Percentiles rank a stretch among this genome's conserved stretches.
phyloP scores from a whole-genome alignment of 2,329 filamentous ascomycete genomes.

The Cladosporium sp. region DNA sequence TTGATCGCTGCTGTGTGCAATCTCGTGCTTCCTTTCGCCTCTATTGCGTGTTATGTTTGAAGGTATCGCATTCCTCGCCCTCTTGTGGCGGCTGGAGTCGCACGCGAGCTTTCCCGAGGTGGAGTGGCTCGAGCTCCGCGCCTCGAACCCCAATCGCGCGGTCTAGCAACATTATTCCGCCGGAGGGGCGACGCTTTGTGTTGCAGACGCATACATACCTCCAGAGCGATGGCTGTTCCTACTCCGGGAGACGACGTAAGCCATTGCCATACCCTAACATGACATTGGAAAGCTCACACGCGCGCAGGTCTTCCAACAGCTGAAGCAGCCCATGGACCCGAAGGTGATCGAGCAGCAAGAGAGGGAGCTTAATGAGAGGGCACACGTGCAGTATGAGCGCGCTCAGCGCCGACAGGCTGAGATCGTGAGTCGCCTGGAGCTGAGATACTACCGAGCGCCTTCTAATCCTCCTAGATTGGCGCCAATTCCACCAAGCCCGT shows the following conservation, averaged over 20 bases:
- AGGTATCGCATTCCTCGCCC: no score
- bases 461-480: slow-evolving; percentile 51
- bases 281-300: not conserved
- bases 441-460: not conserved
- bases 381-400: slow-evolving; percentile 53
- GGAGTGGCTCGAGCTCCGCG: slow-evolving; percentile 6
- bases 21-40: no score
- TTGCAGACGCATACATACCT: not conserved
- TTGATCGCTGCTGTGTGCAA: no score
- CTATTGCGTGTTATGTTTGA: no score
- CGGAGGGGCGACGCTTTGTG: not conserved
- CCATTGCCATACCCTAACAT: not conserved
- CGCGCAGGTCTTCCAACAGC: slow-evolving; percentile 52
- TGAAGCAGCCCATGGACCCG: slow-evolving; percentile 53
- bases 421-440: slow-evolving; percentile 46
- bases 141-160: not conserved
- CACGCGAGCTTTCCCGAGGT: slow-evolving; percentile 7
- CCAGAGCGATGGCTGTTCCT: not conserved
- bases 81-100: not conserved
- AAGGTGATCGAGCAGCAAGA: slow-evolving; percentile 54
- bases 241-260: slow-evolving; percentile 7
- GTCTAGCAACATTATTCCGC: not conserved
- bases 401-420: slow-evolving; percentile 59
- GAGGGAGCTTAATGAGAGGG: slow-evolving; percentile 53
- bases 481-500: slow-evolving; percentile 82